Evolutionary conservation across 1,284 basidiomycete genomes (phyloP), one percentile per base, ranked within the genome.

Genomic region (Cryptococcus sp.): DNA sequence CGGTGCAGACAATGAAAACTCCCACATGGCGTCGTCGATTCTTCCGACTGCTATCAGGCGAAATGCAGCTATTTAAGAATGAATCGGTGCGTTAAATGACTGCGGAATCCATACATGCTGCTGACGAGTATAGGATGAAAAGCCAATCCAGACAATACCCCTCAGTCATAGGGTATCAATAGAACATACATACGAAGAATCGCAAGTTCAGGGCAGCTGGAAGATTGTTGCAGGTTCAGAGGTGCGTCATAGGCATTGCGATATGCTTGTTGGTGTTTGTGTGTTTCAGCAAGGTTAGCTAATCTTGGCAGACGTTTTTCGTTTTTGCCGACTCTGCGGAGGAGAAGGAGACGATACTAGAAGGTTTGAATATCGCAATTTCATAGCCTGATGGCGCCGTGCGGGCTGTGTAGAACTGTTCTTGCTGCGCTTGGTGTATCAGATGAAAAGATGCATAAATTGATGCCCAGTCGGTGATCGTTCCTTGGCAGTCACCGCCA

Each of bases 131-230:
- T 45, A 69, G 67, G 67, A 66, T 41, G 50, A 40, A 1, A 62
- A 60, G 36, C 62, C 65, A 0, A 67, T 69, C 3, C 57, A 59
- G 39, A 53, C 49, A 4, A 63, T 69, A 7, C 54, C 48, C 18
- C 51, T 69, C 10, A 55, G 55, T 7, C 24, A 21, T 0, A 42
- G 34, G 0, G 40, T 58, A 1, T 47, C 44, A 11, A 43, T 70
- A 1, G 57, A 59, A 7, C 60, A 62, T 32, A 54, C 44, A 32
- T 74, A 72, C 56, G 72, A 74, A 48, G 72, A 74, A 48, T 61
- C 60, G 16, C 69, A 70, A 52, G 69, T 74, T 7, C 63, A 68
- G 31, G 69, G 62, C 4, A 68, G 65, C 47, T 74, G 69, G 60
- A 70, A 67, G 53, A 49, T 73, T 37, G 39, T 56, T 11, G 57